Evolutionary conservation across 495 filamentous ascomycete genomes (phyloP), one percentile per base, ranked within the genome.

Genomic region (Glonium stellatum): DNA sequence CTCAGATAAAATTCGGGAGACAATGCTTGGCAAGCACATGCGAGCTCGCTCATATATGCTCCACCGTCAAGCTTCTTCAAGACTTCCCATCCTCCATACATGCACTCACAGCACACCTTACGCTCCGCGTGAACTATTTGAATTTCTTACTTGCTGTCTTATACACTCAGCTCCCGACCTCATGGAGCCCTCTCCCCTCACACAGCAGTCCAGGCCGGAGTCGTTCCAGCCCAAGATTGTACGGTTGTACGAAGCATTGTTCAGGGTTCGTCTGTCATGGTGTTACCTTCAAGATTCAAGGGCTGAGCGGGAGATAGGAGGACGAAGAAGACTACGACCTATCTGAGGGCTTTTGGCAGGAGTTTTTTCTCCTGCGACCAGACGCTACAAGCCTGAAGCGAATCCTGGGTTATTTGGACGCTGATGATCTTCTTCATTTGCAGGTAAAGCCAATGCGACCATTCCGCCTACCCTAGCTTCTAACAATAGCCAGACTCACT

Each of bases 141-240:
- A 18, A 1, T 9, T 22, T 23, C 9, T 25, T 22, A 4, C 48
- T 23, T 51, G 19, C 19, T 22, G 19, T 51, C 48, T 27, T 27
- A 9, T 23, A n/a, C 19, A 22, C 48, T 23, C 48, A 51, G 48
- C 1, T 21, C 4, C 27, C 34, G 34, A 18, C 21, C 34, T 22
- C 42, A 95, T 96, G 90, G 90, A 95, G 75, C 79, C 84, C 52
- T 97, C 92, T 69, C 93, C 93, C 59, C 82, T 98, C 69, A 96
- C 91, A 22, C 91, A 92, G 75, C 92, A 96, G 78, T 83, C 81
- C 74, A 83, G 93, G 69, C 95, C 93, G 59, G 90, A 91, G 69
- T 80, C 82, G 46, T 97, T 98, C 71, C 84, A 93, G 73, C 95
- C 87, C 27, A 97, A 97, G 77, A 87, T 98, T 58, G 88, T 93